Base-by-base conservation (phyloP, 2,329 filamentous ascomycete genomes). In the Lasiodiplodia sp. region DNA sequence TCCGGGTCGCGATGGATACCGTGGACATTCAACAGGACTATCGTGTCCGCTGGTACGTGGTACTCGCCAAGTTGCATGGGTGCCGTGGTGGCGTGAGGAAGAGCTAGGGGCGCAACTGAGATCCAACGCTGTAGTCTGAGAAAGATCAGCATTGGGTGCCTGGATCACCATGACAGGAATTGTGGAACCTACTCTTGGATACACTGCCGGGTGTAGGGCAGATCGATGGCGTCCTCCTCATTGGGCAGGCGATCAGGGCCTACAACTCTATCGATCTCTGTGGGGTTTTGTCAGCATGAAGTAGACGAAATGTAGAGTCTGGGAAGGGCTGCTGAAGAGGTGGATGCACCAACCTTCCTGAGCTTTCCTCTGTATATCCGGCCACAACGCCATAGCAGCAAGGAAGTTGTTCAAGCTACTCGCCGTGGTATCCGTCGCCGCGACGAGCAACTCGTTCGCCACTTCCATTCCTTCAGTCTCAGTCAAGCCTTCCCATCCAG, bases 1-100 rank as follows among this genome's bases (percentile, higher is more conserved):
- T 53, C 31, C 2, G 71, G 65, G 69, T 78, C 74, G 44, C 71
- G 73, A 38, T 77, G 74, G 69, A 78, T 74, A 21, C 78, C 80
- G 74, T 73, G 80, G 1, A 71, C 73, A 52, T 76, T 81, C 4
- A 82, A 72, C 4, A 84, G 72, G 6, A 82, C 72, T 5, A 76
- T 77, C 2, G 77, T 78, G 1, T 77, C 79, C 44, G 79, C 81
- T 3, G 83, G 82, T 38, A 85, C 77, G 7, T 67, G 49, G 4
- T 38, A 47, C 47, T 74, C 52, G 78, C 78, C 81, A 0, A 76
- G 74, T 49, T 81, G 80, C 49, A 52, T 69, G 31, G 77, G 64
- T 12, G 79, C 69, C 14, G 74, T 73, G 0, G 78, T 75, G 1
- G 75, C 78, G 56, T 79, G 79, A 0, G 80, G 80, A 10, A 82